Evolutionary conservation across 2,329 filamentous ascomycete genomes (phyloP).

Genomic region (Curvularia sp.): DNA sequence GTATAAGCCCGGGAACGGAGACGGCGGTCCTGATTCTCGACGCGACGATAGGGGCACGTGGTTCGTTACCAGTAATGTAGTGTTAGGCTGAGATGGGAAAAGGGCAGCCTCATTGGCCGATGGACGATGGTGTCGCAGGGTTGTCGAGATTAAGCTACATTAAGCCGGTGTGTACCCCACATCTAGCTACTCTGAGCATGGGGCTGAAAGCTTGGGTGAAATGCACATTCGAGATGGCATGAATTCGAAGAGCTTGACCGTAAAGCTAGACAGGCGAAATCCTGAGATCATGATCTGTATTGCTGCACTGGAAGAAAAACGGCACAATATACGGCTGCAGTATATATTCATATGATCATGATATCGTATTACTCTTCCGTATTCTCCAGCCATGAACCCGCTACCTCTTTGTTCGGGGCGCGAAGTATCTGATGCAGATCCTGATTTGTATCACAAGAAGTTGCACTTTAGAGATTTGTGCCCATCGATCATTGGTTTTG

Average conservation of each 20-base stretch:
- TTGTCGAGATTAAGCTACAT: slow-evolving; percentile 26
- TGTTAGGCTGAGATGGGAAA: background rate
- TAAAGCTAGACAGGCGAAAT: background rate
- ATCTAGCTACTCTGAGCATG: slow-evolving; percentile 6
- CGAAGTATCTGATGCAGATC: background rate
- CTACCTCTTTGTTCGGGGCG: background rate
- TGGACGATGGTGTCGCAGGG: slow-evolving; percentile 2
- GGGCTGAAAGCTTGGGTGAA: slow-evolving; percentile 9
- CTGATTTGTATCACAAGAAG: background rate
- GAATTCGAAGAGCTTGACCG: background rate
- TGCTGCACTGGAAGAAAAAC: background rate
- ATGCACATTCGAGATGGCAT: background rate
- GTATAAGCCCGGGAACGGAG: slow-evolving; percentile 6
- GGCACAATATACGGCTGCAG: background rate
- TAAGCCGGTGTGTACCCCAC: slow-evolving; percentile 22
- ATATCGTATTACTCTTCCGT: background rate
- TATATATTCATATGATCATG: too few relatives aligned
- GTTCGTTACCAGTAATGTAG: slow-evolving; percentile 2
- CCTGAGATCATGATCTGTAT: background rate
- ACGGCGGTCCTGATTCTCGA: slow-evolving; percentile 12
- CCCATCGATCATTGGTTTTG: background rate
- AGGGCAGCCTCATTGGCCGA: slow-evolving; percentile 5
- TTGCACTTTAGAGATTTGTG: background rate
- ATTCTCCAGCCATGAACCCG: background rate
- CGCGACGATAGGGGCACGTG: slow-evolving; percentile 11